phyloP scores from a whole-genome alignment of 2,329 filamentous ascomycete species.

The Alternaria brassicicola region DNA sequence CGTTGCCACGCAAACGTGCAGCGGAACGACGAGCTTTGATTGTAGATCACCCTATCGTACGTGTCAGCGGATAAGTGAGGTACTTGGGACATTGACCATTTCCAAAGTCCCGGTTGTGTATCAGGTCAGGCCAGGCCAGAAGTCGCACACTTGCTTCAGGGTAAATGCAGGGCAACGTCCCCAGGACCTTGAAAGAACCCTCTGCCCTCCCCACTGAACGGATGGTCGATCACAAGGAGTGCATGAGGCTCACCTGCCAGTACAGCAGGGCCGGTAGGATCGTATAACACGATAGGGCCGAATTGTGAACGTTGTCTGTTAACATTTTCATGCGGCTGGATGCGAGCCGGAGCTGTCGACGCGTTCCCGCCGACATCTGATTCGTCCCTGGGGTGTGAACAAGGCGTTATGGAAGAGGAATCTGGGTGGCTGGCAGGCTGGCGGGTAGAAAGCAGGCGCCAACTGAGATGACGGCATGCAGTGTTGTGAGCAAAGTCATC shows the following conservation, averaged over 20 bases:
- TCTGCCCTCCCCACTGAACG: neutral
- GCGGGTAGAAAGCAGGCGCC: conserved; percentile 20
- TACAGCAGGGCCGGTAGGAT: conserved; percentile 14
- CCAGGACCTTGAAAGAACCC: neutral
- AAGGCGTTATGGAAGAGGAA: conserved; percentile 2
- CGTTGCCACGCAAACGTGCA: conserved; percentile 10
- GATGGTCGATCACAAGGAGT: conserved; percentile 16
- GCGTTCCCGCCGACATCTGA: conserved; percentile 21
- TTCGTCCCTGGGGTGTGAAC: neutral
- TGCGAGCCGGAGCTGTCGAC: conserved; percentile 23
- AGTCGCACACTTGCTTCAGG: neutral
- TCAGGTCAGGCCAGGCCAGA: neutral
- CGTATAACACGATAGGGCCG: conserved; percentile 15
- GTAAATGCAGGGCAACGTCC: neutral
- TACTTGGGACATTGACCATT: conserved; percentile 17
- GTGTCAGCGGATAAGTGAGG: conserved; percentile 7
- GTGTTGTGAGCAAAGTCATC: conserved; percentile 22
- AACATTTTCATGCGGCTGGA: conserved; percentile 22
- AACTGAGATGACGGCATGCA: conserved; percentile 18
- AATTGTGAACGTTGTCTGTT: conserved; percentile 18
- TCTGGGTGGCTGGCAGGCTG: conserved; percentile 10
- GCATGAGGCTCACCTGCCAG: conserved; percentile 2
- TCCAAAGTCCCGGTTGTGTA: conserved; percentile 2
- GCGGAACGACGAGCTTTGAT: conserved; percentile 29
- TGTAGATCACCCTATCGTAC: conserved; percentile 11